Base-by-base conservation (phyloP, 2,329 filamentous ascomycete genomes). In the Fusarium tanahbumbuense region DNA sequence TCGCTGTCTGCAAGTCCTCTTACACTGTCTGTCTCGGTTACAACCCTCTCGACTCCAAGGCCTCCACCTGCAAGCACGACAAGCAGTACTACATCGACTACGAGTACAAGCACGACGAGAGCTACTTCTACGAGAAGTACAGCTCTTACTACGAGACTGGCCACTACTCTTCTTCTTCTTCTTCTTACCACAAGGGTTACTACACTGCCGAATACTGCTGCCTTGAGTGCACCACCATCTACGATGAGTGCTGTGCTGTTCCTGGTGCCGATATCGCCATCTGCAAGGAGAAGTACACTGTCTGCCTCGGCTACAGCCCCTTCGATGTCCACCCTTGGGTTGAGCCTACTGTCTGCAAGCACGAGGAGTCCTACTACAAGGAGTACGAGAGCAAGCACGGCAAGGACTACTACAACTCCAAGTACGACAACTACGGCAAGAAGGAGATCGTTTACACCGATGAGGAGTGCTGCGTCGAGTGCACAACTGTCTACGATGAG, bases 141-240 rank as follows among this genome's bases (percentile, higher is more conserved):
- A 27, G 49, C 15, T 37, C 22, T 50, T 55, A 66, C 56, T 48
- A 52, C 23, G 48, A 54, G 6, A 56, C 60, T 10, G 15, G n/a
- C 23, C 49, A 52, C 18, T 22, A 47, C 22, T 56, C 40, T 23
- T 56, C 55, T 44, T 41, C 30, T 22, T 22, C 18, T 9, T 47
- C 42, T 32, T 60, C 57, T 5, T 60, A 65, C 41, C 62, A 65
- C 47, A 16, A 50, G n/a, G 62, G 61, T 8, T 66, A 66, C 61
- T 66, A 66, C 61, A 66, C 64, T 15, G 44, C 64, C 12, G 67
- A 70, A 40, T 70, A 70, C 34, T 70, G 67, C 49, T 70, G 67
- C 30, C 9, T 59, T 4, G 48, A 67, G 53, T 70, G 67, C 37
- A 70, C 67, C 11, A 70, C 67, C 20, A 25, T 44, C 46, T 70